Evolutionary conservation across 495 filamentous ascomycete species (phyloP).

Genomic region (Margaritispora aquatica): DNA sequence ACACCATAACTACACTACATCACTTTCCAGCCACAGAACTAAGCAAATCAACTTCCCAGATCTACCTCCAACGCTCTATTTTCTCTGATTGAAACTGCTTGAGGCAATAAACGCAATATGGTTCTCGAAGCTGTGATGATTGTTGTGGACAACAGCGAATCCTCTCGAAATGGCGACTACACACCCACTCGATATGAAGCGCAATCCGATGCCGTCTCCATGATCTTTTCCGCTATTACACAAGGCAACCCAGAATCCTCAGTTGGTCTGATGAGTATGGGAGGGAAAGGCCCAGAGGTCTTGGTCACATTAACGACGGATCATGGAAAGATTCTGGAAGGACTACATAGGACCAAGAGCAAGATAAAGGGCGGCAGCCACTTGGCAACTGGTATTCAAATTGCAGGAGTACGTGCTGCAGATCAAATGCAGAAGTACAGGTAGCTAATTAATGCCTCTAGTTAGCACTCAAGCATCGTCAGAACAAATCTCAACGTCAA

Average conservation of each 20-base stretch:
- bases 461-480: conserved; percentile 96
- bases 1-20: neutral
- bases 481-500: conserved; percentile 92
- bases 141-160: conserved; percentile 94
- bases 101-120: conserved; percentile 36
- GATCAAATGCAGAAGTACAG: neutral
- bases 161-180: conserved; percentile 96
- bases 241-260: conserved; percentile 93
- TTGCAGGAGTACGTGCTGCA: conserved; percentile 71
- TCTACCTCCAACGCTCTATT: neutral
- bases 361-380: conserved; percentile 87
- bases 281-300: conserved; percentile 92
- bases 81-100: conserved; percentile 8
- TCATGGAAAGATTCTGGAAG: conserved; percentile 89
- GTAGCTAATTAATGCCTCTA: conserved; percentile 26
- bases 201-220: conserved; percentile 87
- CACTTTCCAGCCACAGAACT: conserved; percentile 4
- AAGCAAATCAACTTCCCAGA: neutral
- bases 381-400: conserved; percentile 86
- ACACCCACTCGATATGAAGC: conserved; percentile 90
- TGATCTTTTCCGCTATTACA: conserved; percentile 92
- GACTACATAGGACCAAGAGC: conserved; percentile 90
- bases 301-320: conserved; percentile 93
- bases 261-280: conserved; percentile 98
- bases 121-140: conserved; percentile 60